Evolutionary conservation across 83 land plant species (phyloP), one percentile per base, ranked within the genome.

Genomic region (Diphasiastrum complanatum): DNA sequence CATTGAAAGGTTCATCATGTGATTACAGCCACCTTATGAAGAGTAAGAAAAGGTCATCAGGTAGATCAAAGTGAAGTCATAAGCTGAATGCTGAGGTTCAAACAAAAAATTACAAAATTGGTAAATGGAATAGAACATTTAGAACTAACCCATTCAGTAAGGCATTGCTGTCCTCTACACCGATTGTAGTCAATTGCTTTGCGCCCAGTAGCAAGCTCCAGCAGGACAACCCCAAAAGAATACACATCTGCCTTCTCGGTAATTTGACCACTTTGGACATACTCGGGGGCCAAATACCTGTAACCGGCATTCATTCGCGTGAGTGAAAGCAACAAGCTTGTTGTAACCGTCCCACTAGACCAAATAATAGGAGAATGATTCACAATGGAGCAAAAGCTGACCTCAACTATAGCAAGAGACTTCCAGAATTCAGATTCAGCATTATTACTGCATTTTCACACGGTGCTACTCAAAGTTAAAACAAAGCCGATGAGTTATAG

Each of bases 231-330:
- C 22, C 70, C 70, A 57, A 67, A 67, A 19, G 70, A 59, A 47
- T 58, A 67, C 1, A 67, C 63, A 28, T 67, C 70, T 8, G 63
- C 70, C 32, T 67, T 67, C 32, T 67, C 70, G 23, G 64, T 67
- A 32, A 67, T 67, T 51, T 67, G 64, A 40, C 70, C 70, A 23
- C 49, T 59, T 35, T 45, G 62, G 20, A 63, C 50, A 33, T 67
- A 67, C 32, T 67, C 66, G 19, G 66, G 72, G 23, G 72, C 72
- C 26, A 69, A 31, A 14, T 48, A 64, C 6, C 65, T 62, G 65
- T 14, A 38, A 38, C 8, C 8, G 12, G 14, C 45, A 41, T 14
- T 14, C n/a, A 18, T 14, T 41, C 1, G 45, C 45, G 45, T 14
- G 18, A 14, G 18, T 14, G 18, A 41, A n/a, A n/a, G n/a, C n/a